Base-by-base conservation (phyloP, 164 flowering plant genomes). In the Vitis cinerea region DNA sequence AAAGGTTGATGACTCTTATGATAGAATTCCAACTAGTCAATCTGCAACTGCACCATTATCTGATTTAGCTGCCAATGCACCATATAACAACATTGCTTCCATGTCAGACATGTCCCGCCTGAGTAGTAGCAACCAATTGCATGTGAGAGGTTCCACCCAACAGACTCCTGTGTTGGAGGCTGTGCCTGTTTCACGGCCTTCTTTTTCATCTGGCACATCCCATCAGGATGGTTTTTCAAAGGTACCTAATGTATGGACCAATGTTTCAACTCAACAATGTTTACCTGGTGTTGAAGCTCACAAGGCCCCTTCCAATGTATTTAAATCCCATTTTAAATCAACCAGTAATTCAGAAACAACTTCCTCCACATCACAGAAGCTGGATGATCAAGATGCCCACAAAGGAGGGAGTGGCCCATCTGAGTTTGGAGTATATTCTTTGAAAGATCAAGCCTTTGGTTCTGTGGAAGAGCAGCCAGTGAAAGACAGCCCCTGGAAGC, bases 211-310 rank as follows among this genome's bases (percentile, higher is more conserved):
- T 59, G 77, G 73, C 50, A 66, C 59, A 54, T 65, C 83, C 59
- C 85, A 77, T 48, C 85, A 71, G n/a, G 89, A 77, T 48, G 74
- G 68, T 44, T 74, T 77, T 65, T 67, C 92, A 68, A 77, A 78
- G 57, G 65, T 80, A 66, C 82, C 81, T 31, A 78, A 80, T 74
- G 73, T 64, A 4, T 83, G 91, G 92, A 70, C 80, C 52, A 81
- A 75, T 75, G 69, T 81, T 67, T 67, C 90, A 66, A 14, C 73
- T 52, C 89, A 83, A 64, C 87, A 81, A 61, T 65, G 13, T 69
- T 30, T 44, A 44, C 53, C 74, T 13, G 81, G 69, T 58, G 61
- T 76, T 10, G 76, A 75, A 62, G 17, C 78, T 63, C 81, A 63
- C 29, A 78, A 78, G 59, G 70, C 66, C 73, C 37, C 84, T 16